Base-by-base conservation (phyloP, 2,329 filamentous ascomycete genomes). In the Colletotrichum kahawae region DNA sequence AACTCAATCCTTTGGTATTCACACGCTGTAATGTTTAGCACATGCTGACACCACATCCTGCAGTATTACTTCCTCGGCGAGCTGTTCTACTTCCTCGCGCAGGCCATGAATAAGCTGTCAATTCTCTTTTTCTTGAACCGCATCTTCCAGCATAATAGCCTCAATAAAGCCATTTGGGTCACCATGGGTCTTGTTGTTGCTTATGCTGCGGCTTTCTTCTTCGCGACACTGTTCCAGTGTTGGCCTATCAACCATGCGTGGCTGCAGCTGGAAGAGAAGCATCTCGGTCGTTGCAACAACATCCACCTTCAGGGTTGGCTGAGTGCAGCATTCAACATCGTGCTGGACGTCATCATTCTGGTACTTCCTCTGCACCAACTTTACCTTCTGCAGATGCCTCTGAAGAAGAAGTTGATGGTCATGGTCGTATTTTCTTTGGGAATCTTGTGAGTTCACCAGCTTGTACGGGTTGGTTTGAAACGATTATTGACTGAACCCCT, bases 111-210 rank as follows among this genome's bases (percentile, higher is more conserved):
- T 64, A 82, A 82, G 51, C 75, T 83, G 16, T 80, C 81, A 9
- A 79, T 84, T 4, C 73, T 84, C 1, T 80, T 78, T 73, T 81
- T 83, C 70, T 81, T 81, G 56, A 77, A 83, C 1, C 80, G 82
- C 29, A 76, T 83, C 48, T 83, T 84, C 56, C 76, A 77, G 18
- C 78, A 81, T 34, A 68, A 66, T 10, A 72, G 48, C 4, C 48
- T 70, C 1, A 43, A 9, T 16, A 38, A 29, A 5, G 68, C 51
- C 14, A 71, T 74, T 13, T 71, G 68, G 67, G 29, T 43, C 7
- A 71, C 68, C 12, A 71, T 71, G 16, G 60, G 34, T 16, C 33
- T 74, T 21, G 54, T 36, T 7, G 9, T 59, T 0, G 71, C 67
- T 9, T 71, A 74, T 48, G 67, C 59, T 1, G 67, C 18, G 8